These are phyloP conservation scores for Hysterangium stoloniferum DNA, from an alignment of 768 basidiomycete genomes.

Conservation along the genomic window DNA sequence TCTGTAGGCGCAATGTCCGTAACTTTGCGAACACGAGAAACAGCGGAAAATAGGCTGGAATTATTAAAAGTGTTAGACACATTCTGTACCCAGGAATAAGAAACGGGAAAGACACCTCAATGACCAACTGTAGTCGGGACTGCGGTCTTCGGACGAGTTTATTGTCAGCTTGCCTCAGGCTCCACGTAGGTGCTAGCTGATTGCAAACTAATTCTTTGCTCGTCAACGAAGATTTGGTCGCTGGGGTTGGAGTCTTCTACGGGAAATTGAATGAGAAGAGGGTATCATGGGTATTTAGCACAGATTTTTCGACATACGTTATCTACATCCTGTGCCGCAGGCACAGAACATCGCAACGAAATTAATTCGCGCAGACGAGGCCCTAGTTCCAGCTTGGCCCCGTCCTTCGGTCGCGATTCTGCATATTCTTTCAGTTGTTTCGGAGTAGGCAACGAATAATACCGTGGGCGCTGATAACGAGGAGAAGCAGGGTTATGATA, in stretches of 20 bases:
- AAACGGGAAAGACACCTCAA: no score
- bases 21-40: constrained; percentile 1
- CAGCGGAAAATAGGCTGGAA: not conserved
- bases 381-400: constrained; percentile 1
- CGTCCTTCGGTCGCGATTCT: not conserved
- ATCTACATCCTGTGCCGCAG: not conserved
- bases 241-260: no score
- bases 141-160: no score
- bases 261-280: no score
- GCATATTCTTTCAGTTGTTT: not conserved
- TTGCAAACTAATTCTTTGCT: no score
- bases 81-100: no score
- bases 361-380: not conserved
- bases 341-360: not conserved
- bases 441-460: constrained; percentile 1
- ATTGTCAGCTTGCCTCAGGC: no score
- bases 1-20: not conserved
- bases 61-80: not conserved
- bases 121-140: no score
- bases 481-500: not conserved
- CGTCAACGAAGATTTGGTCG: no score
- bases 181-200: no score
- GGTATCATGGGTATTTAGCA: no score
- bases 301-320: not conserved
- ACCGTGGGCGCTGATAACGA: not conserved